Evolutionary conservation across 75 land plant genomes (phyloP), one percentile per base, ranked within the genome.

Genomic region (Sequoia sempervirens): DNA sequence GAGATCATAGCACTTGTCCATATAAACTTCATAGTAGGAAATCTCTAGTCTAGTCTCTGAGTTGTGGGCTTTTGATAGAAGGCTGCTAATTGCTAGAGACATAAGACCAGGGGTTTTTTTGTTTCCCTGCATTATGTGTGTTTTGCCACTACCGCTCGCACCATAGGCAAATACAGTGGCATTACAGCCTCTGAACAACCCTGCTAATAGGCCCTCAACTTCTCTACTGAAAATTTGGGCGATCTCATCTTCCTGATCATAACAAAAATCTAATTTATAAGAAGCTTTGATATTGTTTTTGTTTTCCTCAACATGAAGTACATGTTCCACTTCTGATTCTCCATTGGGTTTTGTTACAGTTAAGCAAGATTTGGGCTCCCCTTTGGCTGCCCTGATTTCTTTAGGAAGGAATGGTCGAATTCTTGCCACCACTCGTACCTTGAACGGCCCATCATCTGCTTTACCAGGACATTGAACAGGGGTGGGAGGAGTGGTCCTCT

Each of bases 321-420:
- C 0, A 56, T 20, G 61, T 56, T 4, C 6, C 23, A 56, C 18
- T 56, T 56, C 23, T 17, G 61, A 56, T 4, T 56, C 23, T n/a
- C 18, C 83, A 69, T 82, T 40, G 32, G 47, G 28, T 38, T 66
- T 56, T 20, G 32, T 84, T 32, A 92, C 34, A 10, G 92, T 82
- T 54, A 91, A 70, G 56, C 93, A 92, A 23, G 94, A 85, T 14
- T 38, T 61, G 4, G 83, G 85, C 50, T 87, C 41, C 1, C 82
- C 80, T 9, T 61, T 85, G n/a, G 20, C 56, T 0, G 81, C 30
- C 0, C 74, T 68, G 17, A 85, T 86, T 84, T 96, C 95, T 0
- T 75, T 74, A 12, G 88, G 75, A 46, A 93, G 93, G 58, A 92
- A 94, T 2, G 98, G 97, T 18, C 97, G 92, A 2, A 96, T 85